Percentiles rank a stretch among this genome's conserved stretches.
phyloP scores from a whole-genome alignment of 2,329 filamentous ascomycete genomes.

The Periglandula ipomoeae region DNA sequence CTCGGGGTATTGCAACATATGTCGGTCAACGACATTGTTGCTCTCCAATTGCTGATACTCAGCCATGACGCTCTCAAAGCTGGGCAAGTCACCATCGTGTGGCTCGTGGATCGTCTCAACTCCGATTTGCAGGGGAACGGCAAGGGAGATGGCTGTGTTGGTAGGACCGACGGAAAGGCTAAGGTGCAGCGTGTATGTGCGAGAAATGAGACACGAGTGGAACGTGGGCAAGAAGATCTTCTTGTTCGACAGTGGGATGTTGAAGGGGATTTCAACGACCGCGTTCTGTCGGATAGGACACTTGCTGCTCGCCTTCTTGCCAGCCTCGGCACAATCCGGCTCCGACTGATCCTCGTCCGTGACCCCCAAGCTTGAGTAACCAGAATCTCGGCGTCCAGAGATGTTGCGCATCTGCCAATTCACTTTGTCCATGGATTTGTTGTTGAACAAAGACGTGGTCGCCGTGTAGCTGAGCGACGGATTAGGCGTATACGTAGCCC shows the following conservation, averaged over 20 bases:
- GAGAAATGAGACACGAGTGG: slow-evolving; percentile 47
- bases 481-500: slow-evolving; percentile 28
- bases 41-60: slow-evolving; percentile 32
- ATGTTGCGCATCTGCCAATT: slow-evolving; percentile 32
- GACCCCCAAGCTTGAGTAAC: slow-evolving; percentile 37
- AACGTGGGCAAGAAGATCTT: slow-evolving; percentile 48
- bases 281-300: slow-evolving; percentile 31
- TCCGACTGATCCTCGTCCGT: slow-evolving; percentile 25
- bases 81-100: slow-evolving; percentile 30
- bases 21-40: slow-evolving; percentile 33
- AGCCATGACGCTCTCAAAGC: slow-evolving; percentile 39
- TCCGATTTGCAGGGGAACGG: slow-evolving; percentile 42
- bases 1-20: slow-evolving; percentile 27
- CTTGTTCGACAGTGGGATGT: slow-evolving; percentile 35
- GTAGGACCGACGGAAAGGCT: slow-evolving; percentile 32
- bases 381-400: slow-evolving; percentile 39
- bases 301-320: slow-evolving; percentile 16
- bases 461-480: slow-evolving; percentile 38
- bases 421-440: slow-evolving; percentile 24
- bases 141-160: slow-evolving; percentile 34
- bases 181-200: slow-evolving; percentile 44
- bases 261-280: slow-evolving; percentile 37
- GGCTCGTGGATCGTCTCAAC: slow-evolving; percentile 29
- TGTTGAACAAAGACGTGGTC: slow-evolving; percentile 31
- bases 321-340: slow-evolving; percentile 18